A percentile compares a stretch with the other conserved stretches of the same genome.
These are phyloP conservation scores for Fusarium hainanense DNA, from an alignment of 2,329 filamentous ascomycete genomes.

Conservation along the genomic window DNA sequence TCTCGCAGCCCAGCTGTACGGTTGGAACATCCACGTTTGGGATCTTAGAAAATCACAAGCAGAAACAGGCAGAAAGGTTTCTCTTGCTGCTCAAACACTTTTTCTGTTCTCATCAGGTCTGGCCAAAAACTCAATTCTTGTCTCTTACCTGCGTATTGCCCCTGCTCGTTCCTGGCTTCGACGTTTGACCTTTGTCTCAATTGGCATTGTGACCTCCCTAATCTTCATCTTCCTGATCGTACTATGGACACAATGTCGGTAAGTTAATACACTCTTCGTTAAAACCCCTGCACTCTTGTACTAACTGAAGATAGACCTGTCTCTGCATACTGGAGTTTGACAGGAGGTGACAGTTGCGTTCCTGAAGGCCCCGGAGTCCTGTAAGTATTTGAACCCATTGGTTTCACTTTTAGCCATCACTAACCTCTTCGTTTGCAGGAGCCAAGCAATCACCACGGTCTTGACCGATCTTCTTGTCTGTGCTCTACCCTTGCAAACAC, in stretches of 20 bases:
- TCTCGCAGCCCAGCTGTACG: conserved; percentile 51
- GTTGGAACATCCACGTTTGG: conserved; percentile 55
- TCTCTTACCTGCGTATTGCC: conserved; percentile 56
- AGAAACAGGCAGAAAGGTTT: conserved; percentile 50
- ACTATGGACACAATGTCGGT: conserved; percentile 54
- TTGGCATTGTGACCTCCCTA: conserved; percentile 45
- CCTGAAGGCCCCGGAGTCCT: conserved; percentile 45
- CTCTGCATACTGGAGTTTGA: conserved; percentile 41
- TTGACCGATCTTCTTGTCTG: conserved; percentile 52
- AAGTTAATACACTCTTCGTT: conserved; percentile 15
- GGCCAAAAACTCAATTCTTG: conserved; percentile 55
- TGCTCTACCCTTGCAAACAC: conserved; percentile 52
- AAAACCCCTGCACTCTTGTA: not conserved
- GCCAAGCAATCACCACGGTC: conserved; percentile 50
- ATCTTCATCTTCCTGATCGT: conserved; percentile 50
- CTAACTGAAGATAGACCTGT: conserved; percentile 28
- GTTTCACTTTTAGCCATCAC: not conserved
- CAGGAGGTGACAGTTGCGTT: conserved; percentile 44
- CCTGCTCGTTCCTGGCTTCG: conserved; percentile 49
- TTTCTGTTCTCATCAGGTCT: conserved; percentile 54
- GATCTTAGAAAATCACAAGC: conserved; percentile 48
- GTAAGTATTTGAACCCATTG: conserved; percentile 25
- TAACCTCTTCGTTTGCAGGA: conserved; percentile 23
- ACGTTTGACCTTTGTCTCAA: conserved; percentile 45
- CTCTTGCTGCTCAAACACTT: conserved; percentile 54